Conservation (phyloP, 768 basidiomycete species). For the Podaxis rugospora region DNA sequence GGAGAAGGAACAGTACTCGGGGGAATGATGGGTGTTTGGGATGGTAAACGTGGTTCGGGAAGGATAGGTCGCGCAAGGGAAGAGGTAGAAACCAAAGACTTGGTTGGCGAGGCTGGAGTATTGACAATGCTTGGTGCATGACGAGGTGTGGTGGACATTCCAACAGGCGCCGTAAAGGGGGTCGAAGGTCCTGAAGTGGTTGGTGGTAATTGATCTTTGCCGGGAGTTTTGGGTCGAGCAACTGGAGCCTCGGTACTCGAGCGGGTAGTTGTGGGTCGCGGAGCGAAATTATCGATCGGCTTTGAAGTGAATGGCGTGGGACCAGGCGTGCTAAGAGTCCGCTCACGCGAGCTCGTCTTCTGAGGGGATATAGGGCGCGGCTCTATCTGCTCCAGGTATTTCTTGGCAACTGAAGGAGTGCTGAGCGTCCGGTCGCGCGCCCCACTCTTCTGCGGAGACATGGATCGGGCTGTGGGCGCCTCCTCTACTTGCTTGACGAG, state of each 20-base stretch:
- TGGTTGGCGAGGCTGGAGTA: conserved; percentile 24
- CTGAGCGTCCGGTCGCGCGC: conserved; percentile 10
- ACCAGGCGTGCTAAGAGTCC: conserved; percentile 46
- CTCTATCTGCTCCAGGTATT: conserved; percentile 27
- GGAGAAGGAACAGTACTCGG: conserved; percentile 43
- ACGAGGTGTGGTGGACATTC: conserved; percentile 21
- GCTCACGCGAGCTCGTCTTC: conserved; percentile 39
- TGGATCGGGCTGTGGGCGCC: neutral
- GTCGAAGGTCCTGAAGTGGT: conserved; percentile 15
- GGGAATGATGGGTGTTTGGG: conserved; percentile 39
- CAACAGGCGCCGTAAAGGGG: conserved; percentile 10
- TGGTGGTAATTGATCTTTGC: neutral
- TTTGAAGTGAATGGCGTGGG: conserved; percentile 12
- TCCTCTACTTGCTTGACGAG: neutral
- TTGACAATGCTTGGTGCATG: conserved; percentile 16
- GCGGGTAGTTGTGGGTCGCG: neutral
- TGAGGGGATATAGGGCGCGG: conserved; percentile 32
- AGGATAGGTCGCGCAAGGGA: conserved; percentile 51
- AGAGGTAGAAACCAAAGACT: conserved; percentile 31
- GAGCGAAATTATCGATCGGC: neutral
- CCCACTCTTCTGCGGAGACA: conserved; percentile 13
- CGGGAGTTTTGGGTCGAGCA: neutral
- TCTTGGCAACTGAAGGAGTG: conserved; percentile 17
- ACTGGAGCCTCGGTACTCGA: neutral
- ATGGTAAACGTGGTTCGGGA: conserved; percentile 42